phyloP scores from a whole-genome alignment of 306 rosid genomes.

The Mucuna pruriens region DNA sequence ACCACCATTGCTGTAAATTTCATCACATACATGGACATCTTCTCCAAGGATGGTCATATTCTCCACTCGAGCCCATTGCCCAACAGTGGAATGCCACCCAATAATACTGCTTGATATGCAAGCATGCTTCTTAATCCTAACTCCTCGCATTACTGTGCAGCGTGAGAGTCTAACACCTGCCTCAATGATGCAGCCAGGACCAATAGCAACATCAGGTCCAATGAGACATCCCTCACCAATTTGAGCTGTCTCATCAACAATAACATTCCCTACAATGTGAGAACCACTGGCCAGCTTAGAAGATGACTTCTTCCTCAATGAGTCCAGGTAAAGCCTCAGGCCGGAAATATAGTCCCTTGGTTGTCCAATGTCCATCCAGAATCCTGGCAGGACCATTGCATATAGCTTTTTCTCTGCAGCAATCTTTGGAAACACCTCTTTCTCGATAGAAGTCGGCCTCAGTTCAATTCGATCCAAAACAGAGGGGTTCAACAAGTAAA shows the following conservation, averaged over 20 bases:
- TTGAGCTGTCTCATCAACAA: conserved; percentile 86
- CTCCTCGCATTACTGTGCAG: conserved; percentile 94
- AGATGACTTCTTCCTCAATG: conserved; percentile 80
- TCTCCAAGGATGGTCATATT: conserved; percentile 96
- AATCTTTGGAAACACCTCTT: conserved; percentile 92
- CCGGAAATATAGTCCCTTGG: conserved; percentile 96
- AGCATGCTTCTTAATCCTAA: conserved; percentile 86
- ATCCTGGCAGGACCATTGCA: conserved; percentile 99
- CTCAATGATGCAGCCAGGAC: conserved; percentile 93
- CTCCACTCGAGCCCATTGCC: conserved; percentile 96
- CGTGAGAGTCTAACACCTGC: conserved; percentile 88
- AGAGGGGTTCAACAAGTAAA: conserved; percentile 85
- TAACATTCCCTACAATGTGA: conserved; percentile 86
- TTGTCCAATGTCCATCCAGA: conserved; percentile 99
- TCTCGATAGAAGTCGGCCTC: conserved; percentile 99
- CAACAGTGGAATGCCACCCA: conserved; percentile 96
- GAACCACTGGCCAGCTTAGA: conserved; percentile 73
- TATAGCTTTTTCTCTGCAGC: conserved; percentile 82
- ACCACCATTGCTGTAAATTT: conserved; percentile 91
- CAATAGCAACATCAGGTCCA: conserved; percentile 98
- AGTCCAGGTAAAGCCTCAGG: conserved; percentile 85
- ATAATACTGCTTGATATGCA: conserved; percentile 90
- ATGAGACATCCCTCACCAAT: conserved; percentile 95
- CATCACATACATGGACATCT: conserved; percentile 93
- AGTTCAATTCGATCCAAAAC: conserved; percentile 87